Base-by-base conservation (phyloP, 192 early-diverging fungal genomes). In the Coemansia reversa region DNA sequence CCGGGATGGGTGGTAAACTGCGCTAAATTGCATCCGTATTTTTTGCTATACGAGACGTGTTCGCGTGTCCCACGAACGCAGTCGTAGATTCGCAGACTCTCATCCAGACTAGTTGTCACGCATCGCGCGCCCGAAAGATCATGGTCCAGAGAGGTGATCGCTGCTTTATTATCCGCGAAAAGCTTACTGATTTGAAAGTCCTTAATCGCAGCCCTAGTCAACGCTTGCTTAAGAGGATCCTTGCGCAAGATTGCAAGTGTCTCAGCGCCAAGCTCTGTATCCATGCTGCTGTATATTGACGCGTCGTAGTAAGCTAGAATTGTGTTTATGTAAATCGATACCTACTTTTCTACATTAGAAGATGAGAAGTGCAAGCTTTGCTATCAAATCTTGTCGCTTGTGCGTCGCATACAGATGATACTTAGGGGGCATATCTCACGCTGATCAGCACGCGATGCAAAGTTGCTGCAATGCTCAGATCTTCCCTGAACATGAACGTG, bases 1-100 rank as follows among this genome's bases (percentile, higher is more conserved):
- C 86, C 90, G 8, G 77, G 63, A 50, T 85, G 79, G 74, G 94
- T 92, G 12, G 95, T 96, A 64, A 98, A 98, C 20, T 88, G 84
- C 2, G 92, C 94, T 25, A 94, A 72, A 30, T 88, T 82, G 55
- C 94, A 94, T 7, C 97, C 97, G 68, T 98, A 98, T 51, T 98
- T 98, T 83, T 97, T 95, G 70, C 92, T 94, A 69, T 86, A 94
- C 14, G 91, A 74, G 0, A 89, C 87, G 42, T 89, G 88, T 61
- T 86, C 85, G 33, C 86, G 76, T 18, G 86, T 92, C 62, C 94
- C 95, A 25, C 78, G 78, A 20, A 76, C 58, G 72, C 89, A 89
- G 79, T 95, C 88, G 67, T 95, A 97, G 35, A 98, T 79, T 18
- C 88, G 86, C 49, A 98, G 72, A 50, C 88, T 88, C 64, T 98